Conservation (phyloP, 2,329 filamentous ascomycete genomes). For the Trichoderma sp. region DNA sequence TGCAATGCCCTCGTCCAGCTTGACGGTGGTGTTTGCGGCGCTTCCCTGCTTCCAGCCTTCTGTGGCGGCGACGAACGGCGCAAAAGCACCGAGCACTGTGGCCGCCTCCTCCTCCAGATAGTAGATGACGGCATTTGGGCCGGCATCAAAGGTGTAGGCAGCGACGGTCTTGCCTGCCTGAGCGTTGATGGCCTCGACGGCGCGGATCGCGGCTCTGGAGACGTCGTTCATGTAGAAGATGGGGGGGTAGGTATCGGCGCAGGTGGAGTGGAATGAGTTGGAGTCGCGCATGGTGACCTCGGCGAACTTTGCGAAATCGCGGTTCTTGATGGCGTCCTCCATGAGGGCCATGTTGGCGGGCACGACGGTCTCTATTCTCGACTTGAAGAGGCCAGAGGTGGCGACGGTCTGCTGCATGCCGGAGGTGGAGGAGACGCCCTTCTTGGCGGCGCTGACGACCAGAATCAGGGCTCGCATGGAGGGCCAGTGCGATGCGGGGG, state of each 20-base stretch:
- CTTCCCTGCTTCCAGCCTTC: constrained; percentile 71
- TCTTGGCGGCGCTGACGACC: constrained; percentile 91
- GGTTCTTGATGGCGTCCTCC: constrained; percentile 75
- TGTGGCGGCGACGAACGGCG: constrained; percentile 64
- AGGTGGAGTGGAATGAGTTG: constrained; percentile 95
- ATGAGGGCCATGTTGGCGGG: constrained; percentile 82
- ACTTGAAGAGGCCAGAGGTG: constrained; percentile 84
- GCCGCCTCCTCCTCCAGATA: constrained; percentile 80
- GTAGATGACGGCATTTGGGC: constrained; percentile 96
- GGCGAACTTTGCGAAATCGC: constrained; percentile 85
- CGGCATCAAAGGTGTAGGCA: constrained; percentile 97
- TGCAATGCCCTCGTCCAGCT: constrained; percentile 68
- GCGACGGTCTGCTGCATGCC: constrained; percentile 98
- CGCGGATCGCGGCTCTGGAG: constrained; percentile 80
- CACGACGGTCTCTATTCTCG: constrained; percentile 75
- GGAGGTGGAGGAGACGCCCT: constrained; percentile 87
- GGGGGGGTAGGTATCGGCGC: constrained; percentile 91
- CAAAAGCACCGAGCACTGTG: constrained; percentile 77
- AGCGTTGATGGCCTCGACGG: constrained; percentile 87
- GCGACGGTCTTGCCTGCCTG: constrained; percentile 78
- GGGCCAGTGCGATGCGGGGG: constrained; percentile 89
- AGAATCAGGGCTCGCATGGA: constrained; percentile 91
- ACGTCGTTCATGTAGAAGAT: constrained; percentile 99
- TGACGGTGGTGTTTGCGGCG: constrained; percentile 56
- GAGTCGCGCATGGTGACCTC: constrained; percentile 94